Conservation (phyloP, 306 rosid genomes). For the Carpinus viminea region DNA sequence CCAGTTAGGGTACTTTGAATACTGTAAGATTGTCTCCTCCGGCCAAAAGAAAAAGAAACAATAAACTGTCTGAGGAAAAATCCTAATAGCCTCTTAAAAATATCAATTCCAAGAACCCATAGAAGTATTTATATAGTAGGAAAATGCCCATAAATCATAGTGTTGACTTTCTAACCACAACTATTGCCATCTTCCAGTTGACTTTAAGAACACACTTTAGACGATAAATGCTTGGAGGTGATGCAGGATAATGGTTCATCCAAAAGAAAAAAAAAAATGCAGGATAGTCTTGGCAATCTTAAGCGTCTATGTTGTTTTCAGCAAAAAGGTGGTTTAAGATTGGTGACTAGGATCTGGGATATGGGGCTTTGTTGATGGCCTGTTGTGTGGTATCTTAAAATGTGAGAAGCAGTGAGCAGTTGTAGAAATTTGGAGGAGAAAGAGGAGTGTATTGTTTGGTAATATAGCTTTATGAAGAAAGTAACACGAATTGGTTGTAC, state of each 20-base stretch:
- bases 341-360: background rate
- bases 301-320: background rate
- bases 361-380: too few relatives aligned
- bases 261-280: too few relatives aligned
- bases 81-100: background rate
- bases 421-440: too few relatives aligned
- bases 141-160: too few relatives aligned
- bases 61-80: background rate
- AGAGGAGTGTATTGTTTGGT: too few relatives aligned
- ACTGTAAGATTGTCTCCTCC: background rate
- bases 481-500: too few relatives aligned
- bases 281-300: background rate
- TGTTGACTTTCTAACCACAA: too few relatives aligned
- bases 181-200: background rate
- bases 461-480: too few relatives aligned
- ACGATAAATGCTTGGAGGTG: background rate
- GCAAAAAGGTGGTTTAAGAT: background rate
- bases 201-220: background rate
- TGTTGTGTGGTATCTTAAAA: too few relatives aligned
- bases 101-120: background rate
- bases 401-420: too few relatives aligned
- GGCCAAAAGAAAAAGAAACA: background rate
- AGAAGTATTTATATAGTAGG: background rate
- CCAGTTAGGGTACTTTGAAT: background rate
- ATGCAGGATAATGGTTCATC: background rate